Evolutionary conservation across 2,329 filamentous ascomycete genomes (phyloP).

Genomic region (Cercospora sp.): DNA sequence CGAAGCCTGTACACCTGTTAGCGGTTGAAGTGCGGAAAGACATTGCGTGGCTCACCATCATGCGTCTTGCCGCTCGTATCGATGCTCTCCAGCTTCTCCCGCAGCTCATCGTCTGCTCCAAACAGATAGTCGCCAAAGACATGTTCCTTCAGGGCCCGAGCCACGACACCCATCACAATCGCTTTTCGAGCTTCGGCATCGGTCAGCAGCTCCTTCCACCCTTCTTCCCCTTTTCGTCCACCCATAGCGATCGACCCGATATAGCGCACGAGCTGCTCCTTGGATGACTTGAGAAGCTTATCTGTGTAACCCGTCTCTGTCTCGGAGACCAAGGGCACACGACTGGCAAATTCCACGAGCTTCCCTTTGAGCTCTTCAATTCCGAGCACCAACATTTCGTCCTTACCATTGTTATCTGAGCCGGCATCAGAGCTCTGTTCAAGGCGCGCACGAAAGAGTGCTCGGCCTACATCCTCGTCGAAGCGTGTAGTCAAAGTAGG

Average conservation of each 20-base stretch:
- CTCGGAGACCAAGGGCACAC: neutral
- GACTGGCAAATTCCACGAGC: neutral
- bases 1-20: slow-evolving; percentile 31
- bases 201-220: slow-evolving; percentile 32
- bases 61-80: slow-evolving; percentile 42
- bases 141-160: slow-evolving; percentile 35
- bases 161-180: slow-evolving; percentile 34
- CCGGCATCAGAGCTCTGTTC: neutral
- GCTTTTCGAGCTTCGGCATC: slow-evolving; percentile 25
- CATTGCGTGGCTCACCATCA: slow-evolving; percentile 39
- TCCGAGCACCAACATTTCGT: neutral
- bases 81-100: slow-evolving; percentile 40
- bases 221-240: slow-evolving; percentile 24
- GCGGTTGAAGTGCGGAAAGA: neutral
- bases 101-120: slow-evolving; percentile 25
- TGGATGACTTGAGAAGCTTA: slow-evolving; percentile 9
- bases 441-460: neutral
- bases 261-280: slow-evolving; percentile 30
- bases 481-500: neutral
- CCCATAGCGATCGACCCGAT: slow-evolving; percentile 39
- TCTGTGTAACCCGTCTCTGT: neutral
- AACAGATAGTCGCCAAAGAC: slow-evolving; percentile 37
- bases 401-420: slow-evolving; percentile 12
- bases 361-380: slow-evolving; percentile 9
- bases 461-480: neutral